These are phyloP conservation scores for grape (Vitis vinifera) DNA, from an alignment of 164 flowering plant genomes.

Conservation along the genomic window ASM3070453v1 NC_081809.1:4298501-4299000, in stretches of 20 bases:
- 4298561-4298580: slow-evolving; percentile 72
- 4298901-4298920: background rate
- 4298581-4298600: slow-evolving; percentile 85
- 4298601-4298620: slow-evolving; percentile 68
- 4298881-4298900: background rate
- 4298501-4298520: background rate
- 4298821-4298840: background rate
- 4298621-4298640: slow-evolving; percentile 79
- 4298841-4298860: background rate
- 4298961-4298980: background rate
- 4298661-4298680: slow-evolving; percentile 85
- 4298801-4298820: background rate
- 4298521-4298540: background rate
- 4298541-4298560: background rate
- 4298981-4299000: no score
- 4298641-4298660: slow-evolving; percentile 84
- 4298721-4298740: slow-evolving; percentile 75
- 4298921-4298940: no score
- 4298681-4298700: slow-evolving; percentile 77
- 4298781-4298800: slow-evolving; percentile 9
- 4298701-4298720: slow-evolving; percentile 65
- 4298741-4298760: slow-evolving; percentile 75
- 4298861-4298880: background rate
- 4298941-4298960: background rate
- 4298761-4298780: slow-evolving; percentile 43